phyloP scores from a whole-genome alignment of 2,329 filamentous ascomycete genomes.

The Rhinocladiella mackenziei region DNA sequence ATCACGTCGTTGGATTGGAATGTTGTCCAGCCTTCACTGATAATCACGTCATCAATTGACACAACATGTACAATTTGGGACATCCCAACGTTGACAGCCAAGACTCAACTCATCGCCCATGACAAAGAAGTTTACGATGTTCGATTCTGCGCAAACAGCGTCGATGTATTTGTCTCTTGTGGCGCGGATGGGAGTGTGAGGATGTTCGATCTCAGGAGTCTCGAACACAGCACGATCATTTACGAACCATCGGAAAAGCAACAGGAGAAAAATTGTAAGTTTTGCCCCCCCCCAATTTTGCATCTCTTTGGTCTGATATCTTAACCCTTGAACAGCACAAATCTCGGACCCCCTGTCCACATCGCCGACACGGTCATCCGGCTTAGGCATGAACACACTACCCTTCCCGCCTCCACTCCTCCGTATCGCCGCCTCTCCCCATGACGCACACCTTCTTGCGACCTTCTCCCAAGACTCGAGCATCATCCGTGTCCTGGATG shows the following conservation, averaged over 20 bases:
- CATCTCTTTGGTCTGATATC: slow-evolving; percentile 8
- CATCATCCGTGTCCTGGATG: slow-evolving; percentile 89
- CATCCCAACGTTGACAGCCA: slow-evolving; percentile 93
- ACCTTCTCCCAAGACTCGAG: slow-evolving; percentile 94
- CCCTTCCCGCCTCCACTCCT: slow-evolving; percentile 61
- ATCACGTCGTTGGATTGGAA: slow-evolving; percentile 98
- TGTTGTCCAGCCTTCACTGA: slow-evolving; percentile 89
- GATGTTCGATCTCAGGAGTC: slow-evolving; percentile 95
- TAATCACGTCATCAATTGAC: slow-evolving; percentile 98
- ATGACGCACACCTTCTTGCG: slow-evolving; percentile 92
- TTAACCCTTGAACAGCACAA: slow-evolving; percentile 15
- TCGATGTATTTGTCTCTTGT: slow-evolving; percentile 98
- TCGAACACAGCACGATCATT: slow-evolving; percentile 98
- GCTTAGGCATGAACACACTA: slow-evolving; percentile 14
- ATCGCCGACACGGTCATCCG: slow-evolving; percentile 24
- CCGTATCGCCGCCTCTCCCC: slow-evolving; percentile 66
- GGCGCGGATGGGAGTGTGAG: slow-evolving; percentile 95
- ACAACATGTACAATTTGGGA: slow-evolving; percentile 99
- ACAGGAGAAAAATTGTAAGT: slow-evolving; percentile 55
- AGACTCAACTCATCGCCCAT: slow-evolving; percentile 96
- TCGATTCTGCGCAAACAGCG: slow-evolving; percentile 86
- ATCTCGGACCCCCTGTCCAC: slow-evolving; percentile 22
- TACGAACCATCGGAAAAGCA: slow-evolving; percentile 94
- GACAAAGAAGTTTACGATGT: slow-evolving; percentile 99
- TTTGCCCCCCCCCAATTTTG: slow-evolving; percentile 58